Base-by-base conservation (phyloP, 2,329 filamentous ascomycete species). In the Aspergillus brasiliensis region DNA sequence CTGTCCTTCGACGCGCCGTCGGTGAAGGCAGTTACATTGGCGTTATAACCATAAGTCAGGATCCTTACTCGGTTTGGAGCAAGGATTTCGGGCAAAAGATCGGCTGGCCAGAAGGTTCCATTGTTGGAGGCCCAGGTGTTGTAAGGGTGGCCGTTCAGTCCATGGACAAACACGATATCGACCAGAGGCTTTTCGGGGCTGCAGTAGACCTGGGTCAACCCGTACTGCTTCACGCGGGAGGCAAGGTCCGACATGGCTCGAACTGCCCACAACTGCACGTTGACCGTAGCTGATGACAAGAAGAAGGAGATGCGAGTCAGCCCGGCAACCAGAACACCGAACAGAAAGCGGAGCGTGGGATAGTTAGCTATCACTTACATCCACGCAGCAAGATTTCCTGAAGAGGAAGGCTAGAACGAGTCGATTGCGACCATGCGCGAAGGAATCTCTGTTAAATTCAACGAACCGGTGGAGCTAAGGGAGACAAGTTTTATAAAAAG, bases 1-100 rank as follows among this genome's bases (percentile, higher is more conserved):
- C 88, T 88, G 65, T 89, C 84, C 68, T 86, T 88, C 2, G 86
- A 84, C 17, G 80, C 83, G 56, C 83, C 82, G 65, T 80, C 77
- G 2, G 75, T 79, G 62, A 83, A 84, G 0, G 81, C 73, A 38
- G 77, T 75, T 1, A 84, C 81, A 60, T 90, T 87, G 23, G 89
- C 88, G 71, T 92, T 90, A 72, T 91, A 92, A 23, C 89, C 89
- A 69, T 91, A 91, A 0, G 88, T 87, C 56, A 91, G 75, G 19
- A 92, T 79, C 54, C 90, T 86, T 55, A 87, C 87, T 23, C 83
- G 83, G 10, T 80, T 79, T 8, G 80, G 77, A 56, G 80, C 82
- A 15, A 91, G 77, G 2, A 87, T 82, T 1, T 76, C 71, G 0
- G 89, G 88, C 1, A 92, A 80, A 13, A 92, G 81, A 62, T 91